Evolutionary conservation across 495 filamentous ascomycete genomes (phyloP).

Genomic region (Hyaloscypha variabilis): DNA sequence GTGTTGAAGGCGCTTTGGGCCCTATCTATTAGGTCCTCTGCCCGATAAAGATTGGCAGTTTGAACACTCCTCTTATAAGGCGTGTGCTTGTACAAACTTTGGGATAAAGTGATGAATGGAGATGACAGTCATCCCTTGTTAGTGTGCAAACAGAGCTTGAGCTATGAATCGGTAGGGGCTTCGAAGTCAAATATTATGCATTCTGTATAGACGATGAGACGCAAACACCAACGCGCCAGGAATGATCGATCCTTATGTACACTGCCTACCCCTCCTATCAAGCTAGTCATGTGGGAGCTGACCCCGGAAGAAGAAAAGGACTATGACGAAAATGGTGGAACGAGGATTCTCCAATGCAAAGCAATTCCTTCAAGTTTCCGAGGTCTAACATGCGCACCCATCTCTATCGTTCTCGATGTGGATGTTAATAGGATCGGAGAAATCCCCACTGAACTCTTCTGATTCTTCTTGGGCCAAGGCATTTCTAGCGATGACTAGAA

Average conservation of each 20-base stretch:
- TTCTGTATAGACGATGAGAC: conserved; percentile 26
- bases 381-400: conserved; percentile 83
- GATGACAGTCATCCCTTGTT: neutral
- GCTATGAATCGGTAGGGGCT: neutral
- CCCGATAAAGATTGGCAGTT: neutral
- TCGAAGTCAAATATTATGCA: conserved; percentile 17
- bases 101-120: neutral
- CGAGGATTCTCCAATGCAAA: conserved; percentile 9
- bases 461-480: conserved; percentile 96
- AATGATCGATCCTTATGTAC: conserved; percentile 34
- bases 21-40: no score
- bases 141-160: no score
- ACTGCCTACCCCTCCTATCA: conserved; percentile 10
- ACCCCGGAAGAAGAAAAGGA: conserved; percentile 13
- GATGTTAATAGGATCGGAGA: conserved; percentile 96
- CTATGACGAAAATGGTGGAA: neutral
- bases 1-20: neutral
- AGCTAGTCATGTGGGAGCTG: neutral
- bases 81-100: neutral
- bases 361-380: conserved; percentile 13
- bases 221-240: conserved; percentile 31
- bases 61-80: neutral
- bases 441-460: conserved; percentile 89
- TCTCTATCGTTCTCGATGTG: conserved; percentile 88
- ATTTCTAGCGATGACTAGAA: conserved; percentile 90